Percentiles rank a stretch among this genome's conserved stretches.
These are phyloP conservation scores for Boletellus dicymbophilus DNA, from an alignment of 1,284 basidiomycete species.

Conservation along the genomic window DNA sequence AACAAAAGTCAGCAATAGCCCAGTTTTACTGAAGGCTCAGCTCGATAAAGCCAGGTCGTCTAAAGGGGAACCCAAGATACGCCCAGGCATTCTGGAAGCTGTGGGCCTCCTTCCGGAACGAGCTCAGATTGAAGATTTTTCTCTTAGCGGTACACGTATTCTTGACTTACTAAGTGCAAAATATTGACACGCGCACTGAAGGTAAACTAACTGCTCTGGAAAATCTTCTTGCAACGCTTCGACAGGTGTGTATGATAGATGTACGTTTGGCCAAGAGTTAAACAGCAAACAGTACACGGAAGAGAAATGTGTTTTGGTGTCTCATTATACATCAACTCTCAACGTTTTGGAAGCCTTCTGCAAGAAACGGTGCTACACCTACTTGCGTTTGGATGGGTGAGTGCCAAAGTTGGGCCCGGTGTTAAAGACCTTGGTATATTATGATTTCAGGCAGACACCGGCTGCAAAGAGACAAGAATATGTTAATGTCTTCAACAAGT, in stretches of 20 bases:
- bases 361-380: conserved; percentile 75
- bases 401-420: conserved; percentile 9
- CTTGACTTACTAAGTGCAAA: neutral
- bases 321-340: conserved; percentile 89
- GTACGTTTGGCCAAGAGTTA: conserved; percentile 2
- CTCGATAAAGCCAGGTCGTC: conserved; percentile 37
- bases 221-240: conserved; percentile 68
- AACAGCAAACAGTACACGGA: conserved; percentile 58
- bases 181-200: conserved; percentile 29
- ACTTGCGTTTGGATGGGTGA: conserved; percentile 88
- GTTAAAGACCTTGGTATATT: neutral
- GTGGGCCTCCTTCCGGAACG: conserved; percentile 66
- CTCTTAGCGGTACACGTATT: conserved; percentile 66
- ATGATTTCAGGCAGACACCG: conserved; percentile 66
- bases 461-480: conserved; percentile 81
- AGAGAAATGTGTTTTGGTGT: conserved; percentile 94
- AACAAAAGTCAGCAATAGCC: conserved; percentile 93
- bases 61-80: conserved; percentile 41
- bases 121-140: conserved; percentile 67
- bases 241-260: conserved; percentile 44
- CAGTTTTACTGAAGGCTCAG: conserved; percentile 74
- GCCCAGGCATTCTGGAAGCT: conserved; percentile 61
- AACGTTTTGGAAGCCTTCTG: conserved; percentile 91
- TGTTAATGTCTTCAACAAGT: conserved; percentile 80
- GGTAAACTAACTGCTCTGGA: conserved; percentile 85